Conservation (phyloP, 108 stramenopile species). For the Aurantiochytrium sp. region DNA sequence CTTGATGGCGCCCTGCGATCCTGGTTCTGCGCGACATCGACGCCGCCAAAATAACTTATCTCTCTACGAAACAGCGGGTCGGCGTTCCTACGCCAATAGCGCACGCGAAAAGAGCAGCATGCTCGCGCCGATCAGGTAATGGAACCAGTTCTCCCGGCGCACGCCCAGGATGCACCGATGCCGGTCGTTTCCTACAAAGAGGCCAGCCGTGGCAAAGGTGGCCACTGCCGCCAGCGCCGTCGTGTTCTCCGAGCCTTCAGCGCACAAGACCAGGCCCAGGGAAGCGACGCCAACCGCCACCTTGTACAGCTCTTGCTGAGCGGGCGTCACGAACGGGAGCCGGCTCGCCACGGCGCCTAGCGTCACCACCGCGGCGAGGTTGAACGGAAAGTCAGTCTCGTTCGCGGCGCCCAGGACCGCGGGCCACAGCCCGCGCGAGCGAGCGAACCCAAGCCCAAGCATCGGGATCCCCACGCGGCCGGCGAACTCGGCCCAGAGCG, state of each 20-base stretch:
- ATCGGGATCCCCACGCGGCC: neutral
- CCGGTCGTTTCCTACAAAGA: neutral
- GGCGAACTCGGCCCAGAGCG: neutral
- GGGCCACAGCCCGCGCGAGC: neutral
- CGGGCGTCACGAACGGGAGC: neutral
- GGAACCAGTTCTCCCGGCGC: neutral
- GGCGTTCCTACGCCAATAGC: neutral
- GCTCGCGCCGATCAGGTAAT: neutral
- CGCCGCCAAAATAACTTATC: no score
- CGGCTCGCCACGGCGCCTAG: neutral
- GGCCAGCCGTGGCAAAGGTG: neutral
- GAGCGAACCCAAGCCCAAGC: neutral
- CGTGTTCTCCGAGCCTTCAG: neutral
- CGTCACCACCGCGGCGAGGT: neutral
- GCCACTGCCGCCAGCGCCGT: neutral
- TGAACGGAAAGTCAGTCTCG: neutral
- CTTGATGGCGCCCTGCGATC: no score
- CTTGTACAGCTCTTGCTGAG: neutral
- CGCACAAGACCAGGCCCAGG: neutral
- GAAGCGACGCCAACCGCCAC: neutral
- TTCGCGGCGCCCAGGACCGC: neutral
- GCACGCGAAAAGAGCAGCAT: constrained; percentile 16
- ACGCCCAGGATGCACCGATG: neutral
- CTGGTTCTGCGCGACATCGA: no score
- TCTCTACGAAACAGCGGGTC: no score